A percentile compares a stretch with the other conserved stretches of the same genome.
Conservation (phyloP, 2,329 filamentous ascomycete species). For the Sporothrix luriei region DNA sequence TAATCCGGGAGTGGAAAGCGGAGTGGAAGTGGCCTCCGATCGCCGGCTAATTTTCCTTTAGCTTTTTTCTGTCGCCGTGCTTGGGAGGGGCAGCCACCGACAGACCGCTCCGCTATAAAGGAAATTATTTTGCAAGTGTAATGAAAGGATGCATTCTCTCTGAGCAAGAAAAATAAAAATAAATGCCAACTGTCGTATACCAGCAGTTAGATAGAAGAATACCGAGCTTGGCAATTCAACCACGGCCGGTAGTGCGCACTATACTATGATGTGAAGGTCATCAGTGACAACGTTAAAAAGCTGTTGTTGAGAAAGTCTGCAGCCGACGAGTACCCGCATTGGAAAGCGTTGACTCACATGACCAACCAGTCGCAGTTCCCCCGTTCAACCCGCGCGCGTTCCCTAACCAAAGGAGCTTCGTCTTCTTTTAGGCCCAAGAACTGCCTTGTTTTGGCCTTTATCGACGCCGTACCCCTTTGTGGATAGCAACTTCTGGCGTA, state of each 20-base stretch:
- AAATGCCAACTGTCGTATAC: background rate
- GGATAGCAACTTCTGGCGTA: constrained; percentile 4
- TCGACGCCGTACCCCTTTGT: background rate
- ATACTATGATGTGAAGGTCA: background rate
- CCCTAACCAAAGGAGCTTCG: background rate
- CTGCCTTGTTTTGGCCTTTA: constrained; percentile 15
- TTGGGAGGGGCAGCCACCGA: background rate
- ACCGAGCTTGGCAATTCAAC: background rate
- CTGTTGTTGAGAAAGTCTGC: constrained; percentile 13
- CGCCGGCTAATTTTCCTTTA: constrained; percentile 29
- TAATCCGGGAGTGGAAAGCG: background rate
- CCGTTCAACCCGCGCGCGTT: background rate
- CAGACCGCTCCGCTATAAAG: no score
- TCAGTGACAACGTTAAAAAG: background rate
- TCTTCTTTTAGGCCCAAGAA: background rate
- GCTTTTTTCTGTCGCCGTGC: background rate
- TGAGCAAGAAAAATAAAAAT: constrained; percentile 1
- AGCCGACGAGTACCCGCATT: background rate
- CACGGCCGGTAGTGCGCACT: background rate
- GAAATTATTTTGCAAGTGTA: no score
- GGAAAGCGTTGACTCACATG: constrained; percentile 29
- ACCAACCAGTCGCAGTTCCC: background rate
- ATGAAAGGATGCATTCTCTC: no score
- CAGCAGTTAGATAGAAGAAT: background rate
- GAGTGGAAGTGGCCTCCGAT: constrained; percentile 35